Evolutionary conservation across 768 basidiomycete genomes (phyloP).

Genomic region (Rickenella mellea): DNA sequence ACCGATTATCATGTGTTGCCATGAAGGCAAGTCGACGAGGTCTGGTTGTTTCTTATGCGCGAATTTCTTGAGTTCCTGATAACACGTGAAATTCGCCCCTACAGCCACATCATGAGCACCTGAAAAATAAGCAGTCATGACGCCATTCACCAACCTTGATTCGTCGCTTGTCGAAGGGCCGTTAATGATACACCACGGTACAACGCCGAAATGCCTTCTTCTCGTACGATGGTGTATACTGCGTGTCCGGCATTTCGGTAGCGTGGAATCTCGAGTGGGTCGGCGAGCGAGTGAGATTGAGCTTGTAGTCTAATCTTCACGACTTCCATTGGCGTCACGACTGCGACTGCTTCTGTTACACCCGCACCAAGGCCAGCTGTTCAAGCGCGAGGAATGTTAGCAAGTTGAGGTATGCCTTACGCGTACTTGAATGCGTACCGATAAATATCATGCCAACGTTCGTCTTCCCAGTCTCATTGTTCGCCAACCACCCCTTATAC

Average conservation of each 20-base stretch:
- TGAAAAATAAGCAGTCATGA: constrained; percentile 8
- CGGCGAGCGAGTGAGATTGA: constrained; percentile 93
- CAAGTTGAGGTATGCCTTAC: not conserved
- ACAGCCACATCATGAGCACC: constrained; percentile 1
- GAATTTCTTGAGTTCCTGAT: constrained; percentile 90
- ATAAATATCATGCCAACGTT: constrained; percentile 76
- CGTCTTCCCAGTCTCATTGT: constrained; percentile 71
- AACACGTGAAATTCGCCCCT: constrained; percentile 97
- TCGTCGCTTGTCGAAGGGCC: constrained; percentile 92
- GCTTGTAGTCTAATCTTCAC: constrained; percentile 98
- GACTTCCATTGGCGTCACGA: constrained; percentile 99
- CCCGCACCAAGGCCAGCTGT: constrained; percentile 91
- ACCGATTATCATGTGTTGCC: constrained; percentile 93
- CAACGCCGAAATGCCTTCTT: constrained; percentile 77
- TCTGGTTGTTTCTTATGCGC: constrained; percentile 74
- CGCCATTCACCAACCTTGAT: constrained; percentile 57
- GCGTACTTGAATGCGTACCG: constrained; percentile 42
- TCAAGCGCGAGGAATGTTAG: not conserved
- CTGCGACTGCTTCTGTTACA: constrained; percentile 86
- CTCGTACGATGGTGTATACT: constrained; percentile 85
- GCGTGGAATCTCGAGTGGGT: constrained; percentile 86
- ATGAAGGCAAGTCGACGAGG: constrained; percentile 73
- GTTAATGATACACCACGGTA: constrained; percentile 93
- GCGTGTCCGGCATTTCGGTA: constrained; percentile 98
- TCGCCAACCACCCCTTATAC: constrained; percentile 79